Base-by-base conservation (phyloP, 1,284 basidiomycete species). In the Rhodotorula sp. region DNA sequence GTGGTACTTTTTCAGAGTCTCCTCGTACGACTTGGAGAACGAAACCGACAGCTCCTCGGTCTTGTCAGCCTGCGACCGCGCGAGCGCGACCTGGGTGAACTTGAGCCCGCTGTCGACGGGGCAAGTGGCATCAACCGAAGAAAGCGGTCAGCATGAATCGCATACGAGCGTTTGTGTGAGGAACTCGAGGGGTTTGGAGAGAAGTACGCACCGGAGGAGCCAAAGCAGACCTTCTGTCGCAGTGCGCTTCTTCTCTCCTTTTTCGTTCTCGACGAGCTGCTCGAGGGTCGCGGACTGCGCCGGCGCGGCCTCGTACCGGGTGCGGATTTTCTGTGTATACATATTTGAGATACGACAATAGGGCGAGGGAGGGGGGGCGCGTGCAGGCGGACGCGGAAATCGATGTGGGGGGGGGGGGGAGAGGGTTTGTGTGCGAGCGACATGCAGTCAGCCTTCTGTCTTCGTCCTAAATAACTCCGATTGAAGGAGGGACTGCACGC, bases 211-310 rank as follows among this genome's bases (percentile, higher is more conserved):
- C 90, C 93, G 87, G 65, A 91, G 84, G 62, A 99, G 86, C 96
- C 95, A 99, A 83, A 97, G 85, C 67, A 98, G 86, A 23, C 92
- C 94, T 78, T 97, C 90, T 0, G 94, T 97, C 6, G 95, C 93
- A 0, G 87, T 87, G 20, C 87, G 86, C 82, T 94, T 93, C 85
- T 95, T 93, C 81, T 92, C 90, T 31, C 79, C 79, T 81, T 91
- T 89, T 83, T 99, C 97, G 79, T 91, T 90, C 79, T 87, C 86
- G 15, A 97, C 88, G 51, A 99, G 87, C 68, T 86, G 84, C 82
- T 99, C 91, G 54, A 99, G 87, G 3, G 96, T 97, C 48, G 83
- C 82, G 2, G 90, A 93, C 75, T 87, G 81, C 7, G 83, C 82
- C 5, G 89, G 89, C 56, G 85, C 83, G 5, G 88, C 86, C 54